Conservation (phyloP, 352 stramenopile genomes). For the Pythium myriotylum region DNA sequence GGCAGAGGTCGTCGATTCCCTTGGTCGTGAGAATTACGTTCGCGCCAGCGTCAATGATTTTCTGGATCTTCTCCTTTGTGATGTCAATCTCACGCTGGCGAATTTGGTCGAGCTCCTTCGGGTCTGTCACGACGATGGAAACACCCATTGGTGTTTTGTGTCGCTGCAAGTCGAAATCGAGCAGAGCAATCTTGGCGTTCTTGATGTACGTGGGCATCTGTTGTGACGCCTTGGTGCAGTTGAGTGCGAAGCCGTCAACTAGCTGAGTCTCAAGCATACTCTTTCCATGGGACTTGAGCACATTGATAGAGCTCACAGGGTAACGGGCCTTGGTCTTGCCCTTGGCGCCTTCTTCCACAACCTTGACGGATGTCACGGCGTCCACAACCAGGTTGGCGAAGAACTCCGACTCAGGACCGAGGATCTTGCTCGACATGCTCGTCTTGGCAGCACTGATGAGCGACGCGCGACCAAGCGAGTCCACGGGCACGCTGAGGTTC, state of each 20-base stretch:
- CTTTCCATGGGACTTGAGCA: slow-evolving; percentile 97
- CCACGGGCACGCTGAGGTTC: slow-evolving; percentile 96
- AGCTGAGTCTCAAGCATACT: slow-evolving; percentile 90
- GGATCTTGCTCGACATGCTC: slow-evolving; percentile 99
- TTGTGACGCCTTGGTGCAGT: slow-evolving; percentile 96
- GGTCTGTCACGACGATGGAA: slow-evolving; percentile 90
- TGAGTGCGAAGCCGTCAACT: slow-evolving; percentile 97
- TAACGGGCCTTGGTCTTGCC: slow-evolving; percentile 91
- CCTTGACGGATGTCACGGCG: slow-evolving; percentile 96
- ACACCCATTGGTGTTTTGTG: slow-evolving; percentile 98
- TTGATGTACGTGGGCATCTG: slow-evolving; percentile 97
- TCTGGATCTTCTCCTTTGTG: slow-evolving; percentile 99
- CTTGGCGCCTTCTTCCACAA: slow-evolving; percentile 85
- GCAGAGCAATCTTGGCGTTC: slow-evolving; percentile 94
- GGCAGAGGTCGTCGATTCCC: slow-evolving; percentile 99
- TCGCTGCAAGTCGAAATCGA: slow-evolving; percentile 99
- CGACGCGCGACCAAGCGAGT: slow-evolving; percentile 93
- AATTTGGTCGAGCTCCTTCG: slow-evolving; percentile 98
- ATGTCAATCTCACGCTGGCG: slow-evolving; percentile 99
- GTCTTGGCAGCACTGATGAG: slow-evolving; percentile 98
- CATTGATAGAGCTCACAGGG: slow-evolving; percentile 98
- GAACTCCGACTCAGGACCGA: slow-evolving; percentile 97
- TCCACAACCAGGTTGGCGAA: slow-evolving; percentile 98
- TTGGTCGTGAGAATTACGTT: slow-evolving; percentile 99
- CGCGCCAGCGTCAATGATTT: slow-evolving; percentile 97